phyloP scores from a whole-genome alignment of 1,284 basidiomycete species.

The Rhodotorula sp. region DNA sequence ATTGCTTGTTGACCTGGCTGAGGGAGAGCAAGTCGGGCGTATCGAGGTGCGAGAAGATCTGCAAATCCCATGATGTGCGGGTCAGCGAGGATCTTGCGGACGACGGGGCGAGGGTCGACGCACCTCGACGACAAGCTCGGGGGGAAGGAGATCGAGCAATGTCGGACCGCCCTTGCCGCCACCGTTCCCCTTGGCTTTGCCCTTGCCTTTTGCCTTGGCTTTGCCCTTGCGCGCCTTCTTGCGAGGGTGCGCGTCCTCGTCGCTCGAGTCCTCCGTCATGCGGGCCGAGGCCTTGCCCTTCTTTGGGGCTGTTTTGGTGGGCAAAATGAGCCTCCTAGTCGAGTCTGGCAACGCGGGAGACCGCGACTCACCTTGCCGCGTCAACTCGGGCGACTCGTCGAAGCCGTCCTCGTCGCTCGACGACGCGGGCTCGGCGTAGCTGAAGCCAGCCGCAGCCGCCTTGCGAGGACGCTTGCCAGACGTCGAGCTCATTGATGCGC shows the following conservation, averaged over 20 bases:
- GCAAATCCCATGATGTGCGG: background rate
- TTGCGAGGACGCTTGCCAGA: too few species aligned
- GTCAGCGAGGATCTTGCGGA: too few species aligned
- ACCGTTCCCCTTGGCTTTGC: background rate
- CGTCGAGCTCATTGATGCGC: too few species aligned
- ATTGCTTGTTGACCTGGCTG: conserved; percentile 7
- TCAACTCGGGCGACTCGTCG: too few species aligned
- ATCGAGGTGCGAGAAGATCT: conserved; percentile 19
- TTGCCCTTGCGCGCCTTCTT: background rate
- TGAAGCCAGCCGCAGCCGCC: too few species aligned
- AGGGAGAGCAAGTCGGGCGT: conserved; percentile 14
- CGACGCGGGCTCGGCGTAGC: too few species aligned
- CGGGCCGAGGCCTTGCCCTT: too few species aligned
- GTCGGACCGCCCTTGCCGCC: background rate
- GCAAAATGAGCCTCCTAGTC: too few species aligned
- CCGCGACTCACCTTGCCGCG: too few species aligned
- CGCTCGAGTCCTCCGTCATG: background rate
- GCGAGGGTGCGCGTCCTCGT: background rate
- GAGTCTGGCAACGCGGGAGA: too few species aligned
- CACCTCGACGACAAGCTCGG: conserved; percentile 26
- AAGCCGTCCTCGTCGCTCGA: too few species aligned
- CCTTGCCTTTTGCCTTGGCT: background rate
- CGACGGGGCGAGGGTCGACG: background rate
- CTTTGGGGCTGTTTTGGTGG: too few species aligned
- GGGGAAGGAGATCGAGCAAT: conserved; percentile 12